These are phyloP conservation scores for Lactarius sp. DNA, from an alignment of 768 basidiomycete genomes.

Conservation along the genomic window DNA sequence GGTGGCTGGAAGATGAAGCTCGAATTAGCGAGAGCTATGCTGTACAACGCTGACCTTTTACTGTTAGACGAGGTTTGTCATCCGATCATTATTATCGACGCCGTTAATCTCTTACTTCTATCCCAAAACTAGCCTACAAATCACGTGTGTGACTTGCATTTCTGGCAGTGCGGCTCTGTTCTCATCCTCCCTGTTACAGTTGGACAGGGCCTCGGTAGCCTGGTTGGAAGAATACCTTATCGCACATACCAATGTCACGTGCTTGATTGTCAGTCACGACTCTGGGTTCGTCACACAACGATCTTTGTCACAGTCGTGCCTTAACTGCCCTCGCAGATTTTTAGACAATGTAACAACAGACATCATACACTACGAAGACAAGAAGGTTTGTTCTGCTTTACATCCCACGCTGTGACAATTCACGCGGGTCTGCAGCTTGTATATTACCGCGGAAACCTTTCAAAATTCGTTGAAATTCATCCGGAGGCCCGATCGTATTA, in stretches of 20 bases:
- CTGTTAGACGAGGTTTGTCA: conserved; percentile 72
- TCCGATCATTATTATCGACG: conserved; percentile 10
- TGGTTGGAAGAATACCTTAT: conserved; percentile 91
- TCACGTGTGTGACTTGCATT: conserved; percentile 54
- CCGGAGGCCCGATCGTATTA: conserved; percentile 97
- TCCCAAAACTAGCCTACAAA: conserved; percentile 86
- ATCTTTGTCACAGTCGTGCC: not conserved
- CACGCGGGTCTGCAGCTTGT: conserved; percentile 53
- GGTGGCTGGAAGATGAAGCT: conserved; percentile 99
- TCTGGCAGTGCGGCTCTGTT: conserved; percentile 23
- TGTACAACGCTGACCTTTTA: conserved; percentile 86
- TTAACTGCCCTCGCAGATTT: conserved; percentile 50
- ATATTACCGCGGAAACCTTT: conserved; percentile 91
- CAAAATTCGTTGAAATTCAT: conserved; percentile 81
- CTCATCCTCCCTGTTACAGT: conserved; percentile 36
- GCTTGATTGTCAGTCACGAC: conserved; percentile 94
- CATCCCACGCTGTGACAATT: conserved; percentile 21
- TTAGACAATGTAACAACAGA: conserved; percentile 94
- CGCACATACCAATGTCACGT: conserved; percentile 78
- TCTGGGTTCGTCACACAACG: conserved; percentile 61
- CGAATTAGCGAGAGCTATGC: conserved; percentile 92
- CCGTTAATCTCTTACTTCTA: conserved; percentile 33
- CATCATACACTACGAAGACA: conserved; percentile 94
- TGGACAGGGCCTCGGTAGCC: conserved; percentile 77
- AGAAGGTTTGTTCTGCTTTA: conserved; percentile 54